phyloP scores from a whole-genome alignment of 2,329 filamentous ascomycete species.

The Pseudogymnoascus pannorum region DNA sequence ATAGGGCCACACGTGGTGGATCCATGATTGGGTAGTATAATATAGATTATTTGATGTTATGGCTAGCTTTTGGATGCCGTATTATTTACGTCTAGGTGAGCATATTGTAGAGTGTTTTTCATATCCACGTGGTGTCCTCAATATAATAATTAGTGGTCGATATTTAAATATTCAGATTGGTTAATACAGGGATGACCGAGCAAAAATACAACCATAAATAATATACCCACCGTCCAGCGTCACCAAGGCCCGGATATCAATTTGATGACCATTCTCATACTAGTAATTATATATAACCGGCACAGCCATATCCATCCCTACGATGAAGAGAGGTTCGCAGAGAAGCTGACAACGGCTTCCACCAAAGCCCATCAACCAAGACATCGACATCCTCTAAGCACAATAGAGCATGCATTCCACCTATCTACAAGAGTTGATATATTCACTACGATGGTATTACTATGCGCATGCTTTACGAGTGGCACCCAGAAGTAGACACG shows the following conservation, averaged over 20 bases:
- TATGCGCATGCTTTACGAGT: too few relatives aligned
- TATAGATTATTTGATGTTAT: neutral
- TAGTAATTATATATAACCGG: too few relatives aligned
- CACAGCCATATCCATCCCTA: neutral
- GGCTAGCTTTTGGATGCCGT: neutral
- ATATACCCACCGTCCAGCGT: too few relatives aligned
- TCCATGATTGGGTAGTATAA: neutral
- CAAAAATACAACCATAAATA: neutral
- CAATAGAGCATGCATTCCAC: neutral
- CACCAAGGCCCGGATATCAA: too few relatives aligned
- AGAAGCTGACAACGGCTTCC: too few relatives aligned
- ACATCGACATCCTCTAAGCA: fast-evolving
- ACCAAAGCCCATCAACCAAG: neutral
- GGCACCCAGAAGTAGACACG: neutral
- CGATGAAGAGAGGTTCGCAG: too few relatives aligned
- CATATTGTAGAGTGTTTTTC: neutral
- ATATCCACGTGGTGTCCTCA: neutral
- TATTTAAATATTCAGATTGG: neutral
- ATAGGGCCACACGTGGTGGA: conserved; percentile 19
- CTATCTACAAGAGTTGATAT: neutral
- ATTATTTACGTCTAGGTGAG: neutral
- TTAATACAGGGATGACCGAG: neutral
- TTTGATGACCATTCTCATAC: too few relatives aligned
- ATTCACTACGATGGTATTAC: neutral
- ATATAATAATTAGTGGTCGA: neutral